Conservation (phyloP, 192 early-diverging fungal genomes). For the Rhizophlyctis rosea region DNA sequence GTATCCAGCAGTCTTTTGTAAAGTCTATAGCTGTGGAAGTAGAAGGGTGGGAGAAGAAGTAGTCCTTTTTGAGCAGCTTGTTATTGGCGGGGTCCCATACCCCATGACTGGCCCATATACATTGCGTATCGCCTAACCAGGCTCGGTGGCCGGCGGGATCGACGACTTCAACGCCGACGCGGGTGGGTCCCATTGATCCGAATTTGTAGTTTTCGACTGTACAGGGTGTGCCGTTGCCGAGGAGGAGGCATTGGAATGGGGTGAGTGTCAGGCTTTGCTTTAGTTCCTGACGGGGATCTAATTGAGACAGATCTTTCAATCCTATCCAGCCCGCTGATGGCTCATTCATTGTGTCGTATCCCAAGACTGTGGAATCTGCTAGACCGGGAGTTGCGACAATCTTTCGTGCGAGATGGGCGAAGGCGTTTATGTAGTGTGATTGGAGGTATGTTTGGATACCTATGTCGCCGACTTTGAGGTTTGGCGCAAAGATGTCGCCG, state of each 20-base stretch:
- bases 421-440: constrained; percentile 57
- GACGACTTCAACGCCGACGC: constrained; percentile 36
- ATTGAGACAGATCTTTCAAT: constrained; percentile 29
- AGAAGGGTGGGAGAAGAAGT: constrained; percentile 63
- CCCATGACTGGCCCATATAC: constrained; percentile 70
- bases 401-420: constrained; percentile 58
- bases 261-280: constrained; percentile 67
- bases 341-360: constrained; percentile 76
- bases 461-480: constrained; percentile 19
- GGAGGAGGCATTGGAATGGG: constrained; percentile 62
- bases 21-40: constrained; percentile 61
- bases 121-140: constrained; percentile 41
- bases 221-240: constrained; percentile 58
- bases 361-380: constrained; percentile 64
- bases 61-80: constrained; percentile 44
- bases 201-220: constrained; percentile 62
- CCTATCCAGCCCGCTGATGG: constrained; percentile 63
- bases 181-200: constrained; percentile 62
- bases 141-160: constrained; percentile 41
- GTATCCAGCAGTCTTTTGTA: constrained; percentile 60
- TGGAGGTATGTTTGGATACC: constrained; percentile 67
- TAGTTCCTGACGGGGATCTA: constrained; percentile 52
- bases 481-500: constrained; percentile 71
- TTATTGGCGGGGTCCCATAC: constrained; percentile 55
- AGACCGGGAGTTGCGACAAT: constrained; percentile 28